A percentile compares a stretch with the other conserved stretches of the same genome.
Conservation (phyloP, 225 moss, liverwort and hornwort species). For the Straminergon stramineum region DNA sequence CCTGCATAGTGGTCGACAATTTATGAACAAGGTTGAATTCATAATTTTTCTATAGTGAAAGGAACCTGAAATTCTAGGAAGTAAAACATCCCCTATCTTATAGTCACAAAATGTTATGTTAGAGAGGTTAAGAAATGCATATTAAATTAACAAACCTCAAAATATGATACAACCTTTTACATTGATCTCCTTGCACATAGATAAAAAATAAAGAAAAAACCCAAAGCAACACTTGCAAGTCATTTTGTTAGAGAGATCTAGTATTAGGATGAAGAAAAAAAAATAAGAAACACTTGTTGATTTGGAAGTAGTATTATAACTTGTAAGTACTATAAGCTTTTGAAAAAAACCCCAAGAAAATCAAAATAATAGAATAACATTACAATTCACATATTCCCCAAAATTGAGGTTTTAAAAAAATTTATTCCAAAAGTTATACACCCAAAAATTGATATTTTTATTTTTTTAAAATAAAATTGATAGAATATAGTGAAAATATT, state of each 20-base stretch:
- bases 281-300: not conserved
- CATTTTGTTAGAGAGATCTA: not conserved
- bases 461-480: not conserved
- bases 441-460: not conserved
- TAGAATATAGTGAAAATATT: not conserved
- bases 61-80: not conserved
- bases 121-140: not conserved
- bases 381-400: not conserved
- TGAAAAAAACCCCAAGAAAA: not conserved
- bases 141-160: not conserved
- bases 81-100: not conserved
- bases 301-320: not conserved
- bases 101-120: not conserved
- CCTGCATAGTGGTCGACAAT: not conserved
- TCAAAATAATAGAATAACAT: not conserved
- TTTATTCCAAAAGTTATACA: not conserved
- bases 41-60: not conserved
- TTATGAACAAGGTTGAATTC: not conserved
- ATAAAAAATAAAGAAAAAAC: not conserved
- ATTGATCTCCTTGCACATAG: not conserved
- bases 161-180: not conserved
- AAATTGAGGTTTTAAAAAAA: too few relatives aligned
- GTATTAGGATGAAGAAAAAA: not conserved
- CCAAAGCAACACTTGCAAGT: not conserved
- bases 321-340: not conserved